These are phyloP conservation scores for Starmera stellimalicola DNA, from an alignment of 1,139 yeast species.

Conservation along the genomic window DNA sequence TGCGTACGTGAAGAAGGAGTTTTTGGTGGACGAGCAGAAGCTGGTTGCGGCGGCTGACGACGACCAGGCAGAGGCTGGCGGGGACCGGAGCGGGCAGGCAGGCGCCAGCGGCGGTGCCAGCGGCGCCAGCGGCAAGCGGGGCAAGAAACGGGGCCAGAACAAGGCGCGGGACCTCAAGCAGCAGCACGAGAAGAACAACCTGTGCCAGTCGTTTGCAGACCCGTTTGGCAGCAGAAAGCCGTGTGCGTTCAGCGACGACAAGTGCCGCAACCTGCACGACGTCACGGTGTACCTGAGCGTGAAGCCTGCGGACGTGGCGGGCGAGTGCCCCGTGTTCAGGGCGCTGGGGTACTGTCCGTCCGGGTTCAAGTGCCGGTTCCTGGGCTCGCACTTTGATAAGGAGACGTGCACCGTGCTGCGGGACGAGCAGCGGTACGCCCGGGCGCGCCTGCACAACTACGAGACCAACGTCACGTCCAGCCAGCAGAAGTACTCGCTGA, in stretches of 20 bases:
- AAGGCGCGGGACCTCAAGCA: constrained; percentile 77
- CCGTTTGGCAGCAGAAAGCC: constrained; percentile 33
- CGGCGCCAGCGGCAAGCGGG: constrained; percentile 27
- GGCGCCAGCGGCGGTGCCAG: constrained; percentile 35
- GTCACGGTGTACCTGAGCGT: constrained; percentile 48
- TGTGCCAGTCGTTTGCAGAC: constrained; percentile 55
- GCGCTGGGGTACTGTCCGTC: constrained; percentile 87
- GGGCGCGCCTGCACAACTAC: constrained; percentile 28
- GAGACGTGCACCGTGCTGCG: constrained; percentile 37
- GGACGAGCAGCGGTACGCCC: constrained; percentile 33
- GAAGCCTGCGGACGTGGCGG: constrained; percentile 65
- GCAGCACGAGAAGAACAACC: constrained; percentile 49
- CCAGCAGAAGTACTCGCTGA: constrained; percentile 45
- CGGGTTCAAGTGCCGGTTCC: constrained; percentile 90
- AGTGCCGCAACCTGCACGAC: constrained; percentile 75
- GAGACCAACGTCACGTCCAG: constrained; percentile 61
- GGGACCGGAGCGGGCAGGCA: constrained; percentile 22
- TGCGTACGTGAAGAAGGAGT: constrained; percentile 61
- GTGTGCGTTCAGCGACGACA: constrained; percentile 62
- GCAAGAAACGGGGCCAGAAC: constrained; percentile 76
- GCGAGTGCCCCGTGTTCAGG: constrained; percentile 73
- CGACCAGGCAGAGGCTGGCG: constrained; percentile 25
- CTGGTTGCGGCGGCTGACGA: constrained; percentile 15
- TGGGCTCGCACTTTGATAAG: constrained; percentile 57
- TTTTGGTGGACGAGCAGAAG: constrained; percentile 25